These are phyloP conservation scores for Yarrowia deformans DNA, from an alignment of 805 yeast species.

Conservation along the genomic window DNA sequence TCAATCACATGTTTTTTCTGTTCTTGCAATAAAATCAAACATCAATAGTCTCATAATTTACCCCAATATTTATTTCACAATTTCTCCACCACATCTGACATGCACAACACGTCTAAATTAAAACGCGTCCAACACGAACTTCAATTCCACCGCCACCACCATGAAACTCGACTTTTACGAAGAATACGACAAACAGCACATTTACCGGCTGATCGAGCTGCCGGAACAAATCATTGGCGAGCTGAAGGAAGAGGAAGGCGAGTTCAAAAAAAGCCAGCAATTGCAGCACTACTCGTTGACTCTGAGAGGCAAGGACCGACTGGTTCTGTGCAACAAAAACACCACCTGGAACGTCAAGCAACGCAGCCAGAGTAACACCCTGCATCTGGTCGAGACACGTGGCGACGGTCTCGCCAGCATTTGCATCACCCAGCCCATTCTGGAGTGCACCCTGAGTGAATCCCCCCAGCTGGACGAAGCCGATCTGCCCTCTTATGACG, in stretches of 20 bases:
- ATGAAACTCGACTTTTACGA: slow-evolving; percentile 24
- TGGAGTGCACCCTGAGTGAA: slow-evolving; percentile 13
- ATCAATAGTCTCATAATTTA: no score
- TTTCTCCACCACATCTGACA: not conserved
- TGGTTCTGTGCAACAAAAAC: slow-evolving; percentile 28
- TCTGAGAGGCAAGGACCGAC: slow-evolving; percentile 26
- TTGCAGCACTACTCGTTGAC: slow-evolving; percentile 27
- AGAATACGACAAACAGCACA: slow-evolving; percentile 2
- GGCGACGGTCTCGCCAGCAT: slow-evolving; percentile 5
- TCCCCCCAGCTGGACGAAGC: slow-evolving; percentile 1
- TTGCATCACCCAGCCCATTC: slow-evolving; percentile 17
- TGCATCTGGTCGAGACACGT: slow-evolving; percentile 50
- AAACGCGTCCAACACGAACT: not conserved
- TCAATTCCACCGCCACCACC: not conserved
- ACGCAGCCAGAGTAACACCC: slow-evolving; percentile 13
- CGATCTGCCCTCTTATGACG: slow-evolving; percentile 18
- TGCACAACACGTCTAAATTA: slow-evolving; percentile 9
- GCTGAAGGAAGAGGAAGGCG: slow-evolving; percentile 38
- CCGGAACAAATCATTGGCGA: slow-evolving; percentile 43
- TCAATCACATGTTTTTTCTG: no score
- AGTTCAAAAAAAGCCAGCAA: slow-evolving; percentile 7
- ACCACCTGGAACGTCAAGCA: slow-evolving; percentile 32
- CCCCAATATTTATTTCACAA: no score
- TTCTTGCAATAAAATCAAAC: no score
- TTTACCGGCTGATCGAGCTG: slow-evolving; percentile 45